Evolutionary conservation across 768 basidiomycete genomes (phyloP), one percentile per base, ranked within the genome.

Genomic region (Termitomyces sp.): DNA sequence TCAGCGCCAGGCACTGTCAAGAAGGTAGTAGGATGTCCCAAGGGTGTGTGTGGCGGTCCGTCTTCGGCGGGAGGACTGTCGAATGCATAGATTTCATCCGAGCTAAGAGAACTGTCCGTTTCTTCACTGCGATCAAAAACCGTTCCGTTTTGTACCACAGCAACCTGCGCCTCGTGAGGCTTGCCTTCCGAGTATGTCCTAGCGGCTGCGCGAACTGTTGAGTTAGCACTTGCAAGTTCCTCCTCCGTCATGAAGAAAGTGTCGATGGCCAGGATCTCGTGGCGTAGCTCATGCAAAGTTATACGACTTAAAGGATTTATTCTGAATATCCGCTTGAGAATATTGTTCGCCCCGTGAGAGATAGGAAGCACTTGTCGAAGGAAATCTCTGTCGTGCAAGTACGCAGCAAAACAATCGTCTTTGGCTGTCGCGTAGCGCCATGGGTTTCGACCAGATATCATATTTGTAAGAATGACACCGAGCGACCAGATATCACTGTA

Each of bases 401-500:
- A 94, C 14, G 82, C 79, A 9, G 74, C 66, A 74, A 87, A 94
- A 57, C 82, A 85, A 51, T 82, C 80, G 72, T 94, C 90, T 30
- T 71, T 78, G 59, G 75, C 76, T 62, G 76, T 81, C 3, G 91
- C 90, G 63, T 81, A 79, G 53, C 80, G 76, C 93, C 92, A 94
- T 11, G 90, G 89, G 62, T 85, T 86, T 26, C 87, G 80, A 18
- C 86, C 86, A 55, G 86, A 86, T 48, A 89, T 83, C 73, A 96
- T 82, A 70, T 92, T 94, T 62, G 88, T 79, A 55, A 96, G 79
- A 61, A 96, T 88, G 60, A 96, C 79, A 20, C 87, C 88, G 24
- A 90, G 70, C 8, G 88, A 78, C 88, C 88, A 90, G 58, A 88
- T 78, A 61, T 90, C 87, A 76, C 81, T 87, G 55, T 80, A 74